Percentiles rank a stretch among this genome's conserved stretches.
Evolutionary conservation across 1,284 basidiomycete species (phyloP).

Genomic region (Malassezia dermatis): DNA sequence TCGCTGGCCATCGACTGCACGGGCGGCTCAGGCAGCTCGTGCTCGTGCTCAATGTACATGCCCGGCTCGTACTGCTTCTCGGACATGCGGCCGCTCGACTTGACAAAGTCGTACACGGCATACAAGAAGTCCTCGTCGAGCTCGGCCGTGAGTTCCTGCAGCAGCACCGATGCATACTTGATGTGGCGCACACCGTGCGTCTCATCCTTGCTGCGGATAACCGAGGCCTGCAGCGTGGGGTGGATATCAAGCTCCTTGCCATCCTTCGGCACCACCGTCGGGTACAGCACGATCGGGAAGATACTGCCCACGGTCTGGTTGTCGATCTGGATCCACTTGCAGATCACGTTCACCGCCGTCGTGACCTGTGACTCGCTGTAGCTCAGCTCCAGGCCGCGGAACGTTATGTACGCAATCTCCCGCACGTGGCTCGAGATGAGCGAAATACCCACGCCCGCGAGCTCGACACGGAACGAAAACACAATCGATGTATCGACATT

Average conservation of each 20-base stretch:
- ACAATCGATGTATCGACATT: slow-evolving; percentile 61
- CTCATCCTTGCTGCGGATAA: slow-evolving; percentile 77
- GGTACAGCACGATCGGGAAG: slow-evolving; percentile 91
- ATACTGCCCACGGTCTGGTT: slow-evolving; percentile 94
- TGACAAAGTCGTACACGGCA: slow-evolving; percentile 79
- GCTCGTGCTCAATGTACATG: slow-evolving; percentile 64
- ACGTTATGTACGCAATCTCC: slow-evolving; percentile 80
- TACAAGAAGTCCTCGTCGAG: slow-evolving; percentile 94
- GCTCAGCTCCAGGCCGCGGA: slow-evolving; percentile 70
- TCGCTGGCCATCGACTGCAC: slow-evolving; percentile 48
- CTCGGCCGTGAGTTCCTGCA: slow-evolving; percentile 91
- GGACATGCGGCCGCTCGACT: slow-evolving; percentile 53
- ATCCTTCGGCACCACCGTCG: slow-evolving; percentile 78
- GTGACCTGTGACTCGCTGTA: slow-evolving; percentile 74
- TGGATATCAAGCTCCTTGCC: slow-evolving; percentile 65
- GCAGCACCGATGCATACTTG: slow-evolving; percentile 87
- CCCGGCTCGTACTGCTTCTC: slow-evolving; percentile 19
- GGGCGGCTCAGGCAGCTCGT: slow-evolving; percentile 69
- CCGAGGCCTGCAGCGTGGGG: slow-evolving; percentile 78
- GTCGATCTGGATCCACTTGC: slow-evolving; percentile 73
- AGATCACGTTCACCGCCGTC: slow-evolving; percentile 71
- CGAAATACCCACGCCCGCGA: slow-evolving; percentile 87
- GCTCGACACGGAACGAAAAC: slow-evolving; percentile 63
- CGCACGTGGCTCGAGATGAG: slow-evolving; percentile 76
- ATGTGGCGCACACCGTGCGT: slow-evolving; percentile 87